Percentiles rank a stretch among this genome's conserved stretches.
Conservation (phyloP, 2,329 filamentous ascomycete genomes). For the Trichoderma sp. region DNA sequence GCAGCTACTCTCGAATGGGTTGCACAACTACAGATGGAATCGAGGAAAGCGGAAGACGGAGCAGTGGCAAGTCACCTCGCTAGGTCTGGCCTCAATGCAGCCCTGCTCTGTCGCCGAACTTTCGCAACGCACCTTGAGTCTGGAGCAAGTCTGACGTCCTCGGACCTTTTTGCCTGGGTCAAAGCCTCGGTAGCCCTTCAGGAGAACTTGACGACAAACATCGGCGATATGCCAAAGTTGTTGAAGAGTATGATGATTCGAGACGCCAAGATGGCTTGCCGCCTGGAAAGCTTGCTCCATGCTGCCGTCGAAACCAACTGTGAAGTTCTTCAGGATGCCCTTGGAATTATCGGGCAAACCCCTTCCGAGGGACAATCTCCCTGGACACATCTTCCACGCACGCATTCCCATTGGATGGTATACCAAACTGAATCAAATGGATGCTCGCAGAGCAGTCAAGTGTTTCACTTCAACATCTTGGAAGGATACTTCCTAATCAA, state of each 20-base stretch:
- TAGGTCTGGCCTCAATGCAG: slow-evolving; percentile 54
- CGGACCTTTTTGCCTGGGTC: slow-evolving; percentile 32
- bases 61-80: slow-evolving; percentile 40
- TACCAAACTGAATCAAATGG: neutral
- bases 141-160: neutral
- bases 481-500: slow-evolving; percentile 44
- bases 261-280: slow-evolving; percentile 32
- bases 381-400: neutral
- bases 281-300: neutral
- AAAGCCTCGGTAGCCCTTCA: slow-evolving; percentile 36
- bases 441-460: slow-evolving; percentile 23
- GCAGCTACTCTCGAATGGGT: slow-evolving; percentile 55
- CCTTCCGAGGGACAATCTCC: neutral
- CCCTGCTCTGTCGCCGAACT: slow-evolving; percentile 56
- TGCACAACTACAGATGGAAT: slow-evolving; percentile 48
- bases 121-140: slow-evolving; percentile 33
- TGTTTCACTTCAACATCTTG: slow-evolving; percentile 41
- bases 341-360: neutral
- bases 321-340: neutral
- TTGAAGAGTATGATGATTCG: slow-evolving; percentile 30
- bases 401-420: neutral
- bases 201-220: slow-evolving; percentile 33
- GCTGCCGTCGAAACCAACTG: neutral
- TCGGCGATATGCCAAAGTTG: slow-evolving; percentile 25
- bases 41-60: slow-evolving; percentile 43